A percentile compares a stretch with the other conserved stretches of the same genome.
These are phyloP conservation scores for Eucalyptus urophylla DNA, from an alignment of 345 rosid genomes.

Conservation along the genomic window DNA sequence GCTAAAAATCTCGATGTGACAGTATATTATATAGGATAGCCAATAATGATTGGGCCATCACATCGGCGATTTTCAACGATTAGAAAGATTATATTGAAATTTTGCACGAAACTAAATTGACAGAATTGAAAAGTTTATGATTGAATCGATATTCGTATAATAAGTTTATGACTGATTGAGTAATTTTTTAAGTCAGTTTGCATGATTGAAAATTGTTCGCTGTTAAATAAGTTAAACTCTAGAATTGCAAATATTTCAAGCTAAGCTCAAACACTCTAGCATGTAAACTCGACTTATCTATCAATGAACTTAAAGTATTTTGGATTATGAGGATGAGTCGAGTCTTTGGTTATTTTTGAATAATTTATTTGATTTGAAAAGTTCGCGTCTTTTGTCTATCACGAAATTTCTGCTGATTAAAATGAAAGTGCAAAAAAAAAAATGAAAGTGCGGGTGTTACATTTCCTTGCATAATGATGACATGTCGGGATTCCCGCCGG, in stretches of 20 bases:
- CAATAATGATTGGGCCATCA: fast-evolving
- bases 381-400: background rate
- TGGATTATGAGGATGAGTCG: background rate
- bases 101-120: fast-evolving
- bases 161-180: fast-evolving
- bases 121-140: fast-evolving
- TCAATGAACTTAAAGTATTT: background rate
- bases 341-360: background rate
- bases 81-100: fast-evolving
- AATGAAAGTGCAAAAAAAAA: background rate
- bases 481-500: background rate
- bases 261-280: background rate
- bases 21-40: fast-evolving
- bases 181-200: background rate
- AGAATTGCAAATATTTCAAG: background rate
- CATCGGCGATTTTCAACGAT: fast-evolving
- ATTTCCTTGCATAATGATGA: background rate
- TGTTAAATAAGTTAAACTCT: background rate
- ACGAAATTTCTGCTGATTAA: background rate
- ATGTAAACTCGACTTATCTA: background rate
- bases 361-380: background rate
- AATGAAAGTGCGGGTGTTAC: background rate
- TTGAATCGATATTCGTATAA: fast-evolving
- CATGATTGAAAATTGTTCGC: background rate
- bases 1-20: background rate